These are phyloP conservation scores for Fusarium tupiense DNA, from an alignment of 2,329 filamentous ascomycete genomes.

Conservation along the genomic window DNA sequence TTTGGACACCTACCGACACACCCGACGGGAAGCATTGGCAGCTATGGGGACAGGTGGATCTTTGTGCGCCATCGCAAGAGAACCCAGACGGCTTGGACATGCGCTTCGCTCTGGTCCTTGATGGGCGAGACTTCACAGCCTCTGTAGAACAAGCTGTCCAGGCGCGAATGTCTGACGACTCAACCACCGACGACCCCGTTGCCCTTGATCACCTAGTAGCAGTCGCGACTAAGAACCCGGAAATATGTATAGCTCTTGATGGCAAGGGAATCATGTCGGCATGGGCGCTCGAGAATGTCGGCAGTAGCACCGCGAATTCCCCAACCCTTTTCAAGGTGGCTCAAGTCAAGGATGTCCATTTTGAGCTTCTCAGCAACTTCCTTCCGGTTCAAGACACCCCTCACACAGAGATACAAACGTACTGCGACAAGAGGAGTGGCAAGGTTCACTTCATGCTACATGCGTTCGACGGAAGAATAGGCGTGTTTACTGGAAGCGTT, in stretches of 20 bases:
- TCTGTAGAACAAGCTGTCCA: constrained; percentile 82
- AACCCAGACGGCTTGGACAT: constrained; percentile 31
- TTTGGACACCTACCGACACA: constrained; percentile 84
- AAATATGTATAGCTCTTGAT: constrained; percentile 88
- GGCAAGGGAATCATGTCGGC: constrained; percentile 87
- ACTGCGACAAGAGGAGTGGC: constrained; percentile 72
- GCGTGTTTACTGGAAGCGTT: constrained; percentile 81
- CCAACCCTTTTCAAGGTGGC: constrained; percentile 86
- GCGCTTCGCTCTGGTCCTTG: constrained; percentile 76
- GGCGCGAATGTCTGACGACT: constrained; percentile 60
- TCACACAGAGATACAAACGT: constrained; percentile 77
- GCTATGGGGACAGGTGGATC: constrained; percentile 83
- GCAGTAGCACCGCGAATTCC: constrained; percentile 71
- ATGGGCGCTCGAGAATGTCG: constrained; percentile 90
- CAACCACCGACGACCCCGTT: constrained; percentile 69
- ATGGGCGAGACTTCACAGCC: constrained; percentile 80
- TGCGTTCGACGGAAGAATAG: constrained; percentile 84
- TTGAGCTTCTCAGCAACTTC: constrained; percentile 57
- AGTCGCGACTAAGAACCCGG: constrained; percentile 84
- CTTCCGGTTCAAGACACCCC: constrained; percentile 35
- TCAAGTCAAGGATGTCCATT: constrained; percentile 71
- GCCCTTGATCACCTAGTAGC: constrained; percentile 86
- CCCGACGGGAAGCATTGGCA: constrained; percentile 77
- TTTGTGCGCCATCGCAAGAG: constrained; percentile 74
- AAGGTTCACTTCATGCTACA: constrained; percentile 81